A percentile compares a stretch with the other conserved stretches of the same genome.
phyloP scores from a whole-genome alignment of 2,329 filamentous ascomycete species.

The Trichothecium sympodiale region DNA sequence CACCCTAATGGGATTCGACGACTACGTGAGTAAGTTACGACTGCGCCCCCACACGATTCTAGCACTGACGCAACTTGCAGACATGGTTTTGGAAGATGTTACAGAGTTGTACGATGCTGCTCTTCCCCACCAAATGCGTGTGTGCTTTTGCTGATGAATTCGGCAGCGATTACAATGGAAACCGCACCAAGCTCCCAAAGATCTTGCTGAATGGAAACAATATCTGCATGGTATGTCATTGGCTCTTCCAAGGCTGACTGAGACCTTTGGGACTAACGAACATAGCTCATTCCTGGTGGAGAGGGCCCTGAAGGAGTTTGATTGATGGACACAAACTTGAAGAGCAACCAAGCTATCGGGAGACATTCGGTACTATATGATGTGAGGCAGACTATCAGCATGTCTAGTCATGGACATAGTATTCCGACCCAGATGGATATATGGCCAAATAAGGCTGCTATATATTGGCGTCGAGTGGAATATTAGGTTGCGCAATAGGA shows the following conservation, averaged over 20 bases:
- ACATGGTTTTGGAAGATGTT: conserved; percentile 97
- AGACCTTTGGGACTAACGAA: conserved; percentile 6
- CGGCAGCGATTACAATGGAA: conserved; percentile 78
- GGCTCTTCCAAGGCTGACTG: too few relatives aligned
- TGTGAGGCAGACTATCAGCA: too few relatives aligned
- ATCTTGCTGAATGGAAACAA: conserved; percentile 97
- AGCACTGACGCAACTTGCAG: conserved; percentile 33
- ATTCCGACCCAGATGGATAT: too few relatives aligned
- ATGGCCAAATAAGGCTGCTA: neutral
- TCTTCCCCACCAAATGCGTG: conserved; percentile 1
- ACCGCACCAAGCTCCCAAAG: conserved; percentile 82
- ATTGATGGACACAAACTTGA: neutral
- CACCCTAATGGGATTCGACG: conserved; percentile 89
- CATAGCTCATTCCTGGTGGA: conserved; percentile 67
- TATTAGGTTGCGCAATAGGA: neutral
- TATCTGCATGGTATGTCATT: conserved; percentile 83
- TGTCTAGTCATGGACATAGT: too few relatives aligned
- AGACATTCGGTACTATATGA: too few relatives aligned
- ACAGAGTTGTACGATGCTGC: conserved; percentile 64
- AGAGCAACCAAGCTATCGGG: neutral
- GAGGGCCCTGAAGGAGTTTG: conserved; percentile 45
- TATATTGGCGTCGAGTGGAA: neutral
- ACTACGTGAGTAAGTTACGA: conserved; percentile 89
- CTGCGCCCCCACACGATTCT: neutral
- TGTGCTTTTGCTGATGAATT: neutral